Evolutionary conservation across 768 basidiomycete species (phyloP), one percentile per base, ranked within the genome.

Genomic region (Mycena galopus): DNA sequence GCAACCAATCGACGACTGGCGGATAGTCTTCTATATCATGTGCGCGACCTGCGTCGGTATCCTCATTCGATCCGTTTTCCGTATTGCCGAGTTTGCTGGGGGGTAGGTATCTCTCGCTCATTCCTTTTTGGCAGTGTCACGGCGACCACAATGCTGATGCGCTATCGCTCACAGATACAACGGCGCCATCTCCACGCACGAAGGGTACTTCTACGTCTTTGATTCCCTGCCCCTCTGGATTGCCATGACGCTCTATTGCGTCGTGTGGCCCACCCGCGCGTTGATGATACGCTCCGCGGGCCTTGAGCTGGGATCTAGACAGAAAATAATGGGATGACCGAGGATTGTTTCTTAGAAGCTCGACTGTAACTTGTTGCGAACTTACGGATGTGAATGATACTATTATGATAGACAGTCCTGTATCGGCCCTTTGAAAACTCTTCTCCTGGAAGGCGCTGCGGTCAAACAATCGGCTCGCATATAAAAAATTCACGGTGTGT

Each of bases 151-250:
- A 42, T 12, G 9, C 47, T 64, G 1, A 60, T n/a, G n/a, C 16
- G 25, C 9, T 51, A 5, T n/a, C n/a, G n/a, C n/a, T n/a, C 29
- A 23, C n/a, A 75, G 68, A 8, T 61, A 63, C 77, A 35, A 66
- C n/a, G 87, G 88, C 7, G 77, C 79, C 37, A 81, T 91, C 37
- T 80, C 84, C 8, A 85, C 82, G 16, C 84, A 82, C 32, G 90
- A 90, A 76, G 80, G 72, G 19, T 88, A 81, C 76, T 89, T 91
- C 76, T 91, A 89, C 78, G 81, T 76, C 2, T 81, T 90, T 35
- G 90, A 92, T 77, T 80, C 88, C 8, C 79, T 89, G 4, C 89
- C 89, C 19, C 81, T 90, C 19, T 81, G 86, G 68, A 69, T 90
- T 19, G 85, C 87, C 37, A 84, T 87, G 58, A 78, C 73, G 4